Evolutionary conservation across 1,139 yeast genomes (phyloP), one percentile per base, ranked within the genome.

Genomic region (Saccharomyces hybrid): DNA sequence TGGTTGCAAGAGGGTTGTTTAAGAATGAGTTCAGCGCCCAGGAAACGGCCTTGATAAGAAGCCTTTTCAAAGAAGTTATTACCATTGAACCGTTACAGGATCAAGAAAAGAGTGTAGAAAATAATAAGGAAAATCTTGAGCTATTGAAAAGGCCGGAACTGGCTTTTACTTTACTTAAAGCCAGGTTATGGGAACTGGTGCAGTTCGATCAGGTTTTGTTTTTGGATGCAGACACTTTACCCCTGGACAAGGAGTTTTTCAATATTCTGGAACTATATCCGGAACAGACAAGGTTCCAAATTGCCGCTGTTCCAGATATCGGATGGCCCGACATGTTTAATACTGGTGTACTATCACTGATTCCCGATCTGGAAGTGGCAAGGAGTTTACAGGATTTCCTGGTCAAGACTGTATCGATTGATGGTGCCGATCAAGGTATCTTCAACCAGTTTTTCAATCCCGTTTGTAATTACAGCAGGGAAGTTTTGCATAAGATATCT

Each of bases 241-340:
- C 96, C 0, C 56, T 83, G 28, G 69, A 74, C 27, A 49, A 53
- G 7, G 60, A 57, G 8, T 52, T 68, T 38, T 58, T 64, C 34
- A 52, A 61, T 26, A 52, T 68, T 11, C 58, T 68, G 46, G 58
- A 57, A 4, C 38, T 58, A 11, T 56, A 62, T 6, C 42, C 55
- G 13, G 49, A 55, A 13, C 69, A 67, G 52, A 60, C 56, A 2
- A 52, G 55, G 13, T 50, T 53, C 14, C 75, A 78, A 56, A 76
- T 86, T 14, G 73, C 78, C 48, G 98, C 97, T 0, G 78, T 88
- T n/a, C 95, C 97, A 0, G 98, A 93, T 72, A 78, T 85, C 28
- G 97, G 98, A 16, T 93, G 97, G 84, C 98, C 98, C 0, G 98
- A 93, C 70, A 79, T 88, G 63, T 93, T 93, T 77, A 93, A 93